phyloP scores from a whole-genome alignment of 1,284 basidiomycete genomes.

The Thelephora terrestris region DNA sequence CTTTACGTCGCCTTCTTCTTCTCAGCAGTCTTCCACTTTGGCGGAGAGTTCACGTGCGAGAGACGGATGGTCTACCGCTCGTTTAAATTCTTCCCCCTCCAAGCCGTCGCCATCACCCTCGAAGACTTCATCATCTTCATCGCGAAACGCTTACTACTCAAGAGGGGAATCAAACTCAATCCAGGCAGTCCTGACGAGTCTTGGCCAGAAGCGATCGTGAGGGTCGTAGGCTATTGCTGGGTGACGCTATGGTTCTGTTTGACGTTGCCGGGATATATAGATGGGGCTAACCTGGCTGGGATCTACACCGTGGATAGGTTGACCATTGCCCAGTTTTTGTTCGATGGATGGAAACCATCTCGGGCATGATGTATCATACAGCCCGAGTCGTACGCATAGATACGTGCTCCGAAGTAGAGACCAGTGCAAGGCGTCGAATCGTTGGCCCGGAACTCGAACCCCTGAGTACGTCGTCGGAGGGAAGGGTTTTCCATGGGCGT shows the following conservation, averaged over 20 bases:
- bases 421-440: too few species aligned
- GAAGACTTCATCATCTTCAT: constrained; percentile 19
- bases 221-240: too few species aligned
- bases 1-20: constrained; percentile 23
- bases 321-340: neutral
- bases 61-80: constrained; percentile 10
- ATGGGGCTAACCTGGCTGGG: constrained; percentile 2
- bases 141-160: neutral
- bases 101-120: constrained; percentile 19
- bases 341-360: neutral
- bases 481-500: too few species aligned
- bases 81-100: constrained; percentile 20
- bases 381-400: too few species aligned
- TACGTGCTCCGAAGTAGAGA: too few species aligned
- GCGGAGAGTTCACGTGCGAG: constrained; percentile 13
- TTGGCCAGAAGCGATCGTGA: too few species aligned
- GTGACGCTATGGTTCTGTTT: too few species aligned
- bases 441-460: too few species aligned
- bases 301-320: neutral
- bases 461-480: too few species aligned
- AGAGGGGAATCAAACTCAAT: constrained; percentile 4
- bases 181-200: neutral
- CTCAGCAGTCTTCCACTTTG: constrained; percentile 21
- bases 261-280: neutral
- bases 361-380: too few species aligned